Evolutionary conservation across 2,329 filamentous ascomycete genomes (phyloP).

Genomic region (Lasiodiplodia sp.): DNA sequence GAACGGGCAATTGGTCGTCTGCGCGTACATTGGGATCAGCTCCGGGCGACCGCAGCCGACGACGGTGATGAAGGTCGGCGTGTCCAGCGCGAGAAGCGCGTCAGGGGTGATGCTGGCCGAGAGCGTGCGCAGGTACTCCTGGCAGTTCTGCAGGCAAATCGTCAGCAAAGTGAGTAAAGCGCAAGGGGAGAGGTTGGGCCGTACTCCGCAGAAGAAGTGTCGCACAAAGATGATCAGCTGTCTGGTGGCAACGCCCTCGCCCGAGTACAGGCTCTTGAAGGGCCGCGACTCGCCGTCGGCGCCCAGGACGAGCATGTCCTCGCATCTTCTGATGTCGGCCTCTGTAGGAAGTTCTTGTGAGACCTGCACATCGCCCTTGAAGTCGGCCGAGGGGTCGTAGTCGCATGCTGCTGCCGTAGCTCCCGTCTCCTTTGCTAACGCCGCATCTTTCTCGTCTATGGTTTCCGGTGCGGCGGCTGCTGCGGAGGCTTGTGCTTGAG

Average conservation of each 20-base stretch:
- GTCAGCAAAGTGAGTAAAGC: background rate
- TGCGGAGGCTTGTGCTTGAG: background rate
- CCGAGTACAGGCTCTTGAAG: slow-evolving; percentile 48
- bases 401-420: slow-evolving; percentile 12
- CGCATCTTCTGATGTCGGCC: slow-evolving; percentile 41
- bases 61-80: slow-evolving; percentile 69
- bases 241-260: slow-evolving; percentile 47
- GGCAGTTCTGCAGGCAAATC: slow-evolving; percentile 66
- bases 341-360: slow-evolving; percentile 46
- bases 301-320: slow-evolving; percentile 46
- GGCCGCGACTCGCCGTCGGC: slow-evolving; percentile 44
- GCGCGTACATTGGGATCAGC: slow-evolving; percentile 72
- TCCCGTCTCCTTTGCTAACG: background rate
- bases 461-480: background rate
- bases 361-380: slow-evolving; percentile 46
- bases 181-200: slow-evolving; percentile 43
- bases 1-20: slow-evolving; percentile 70
- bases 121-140: slow-evolving; percentile 73
- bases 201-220: slow-evolving; percentile 82
- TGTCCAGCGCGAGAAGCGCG: slow-evolving; percentile 56
- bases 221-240: slow-evolving; percentile 77
- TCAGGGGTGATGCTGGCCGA: slow-evolving; percentile 62
- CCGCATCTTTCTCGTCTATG: background rate
- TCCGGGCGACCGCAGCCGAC: slow-evolving; percentile 75
- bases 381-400: slow-evolving; percentile 39